Evolutionary conservation across 1,139 yeast species (phyloP), one percentile per base, ranked within the genome.

Genomic region (Yamadazyma triangularis): DNA sequence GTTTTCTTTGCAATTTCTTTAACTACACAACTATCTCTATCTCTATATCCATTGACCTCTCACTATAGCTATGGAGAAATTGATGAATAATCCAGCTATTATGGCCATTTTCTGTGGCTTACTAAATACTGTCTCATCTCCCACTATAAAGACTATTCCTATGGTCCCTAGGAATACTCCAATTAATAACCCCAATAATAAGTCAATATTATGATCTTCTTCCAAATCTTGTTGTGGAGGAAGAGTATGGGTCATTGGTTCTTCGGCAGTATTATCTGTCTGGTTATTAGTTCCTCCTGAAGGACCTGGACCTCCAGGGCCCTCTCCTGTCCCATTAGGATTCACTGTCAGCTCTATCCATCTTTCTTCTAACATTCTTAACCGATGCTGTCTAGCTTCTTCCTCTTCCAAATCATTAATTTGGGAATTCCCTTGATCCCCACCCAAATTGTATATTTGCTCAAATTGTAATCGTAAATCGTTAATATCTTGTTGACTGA

Each of bases 341-440:
- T 38, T 41, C 6, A 77, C 87, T 0, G 91, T 82, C 29, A 84
- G 79, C 47, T 88, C 94, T 38, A 88, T 84, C 96, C 96, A 88
- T 36, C 88, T 68, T 45, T 88, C 96, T 50, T 88, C 96, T 40
- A 87, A 55, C 40, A 79, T 82, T 30, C 87, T 53, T 4, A 75
- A 53, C 23, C 66, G 66, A 44, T 44, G 50, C 43, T 56, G 61
- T 15, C 63, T 42, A 19, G 41, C 44, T 34, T 67, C 73, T 32
- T 61, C 65, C 36, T 66, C 72, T 41, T 64, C 73, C 29, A 64
- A 45, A 48, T 64, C 70, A 34, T 56, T 48, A 28, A 64, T 65
- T 22, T 53, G 62, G n/a, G 48, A 49, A 14, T 31, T 32, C 6
- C 20, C 20, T 5, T 30, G 28, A 8, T 25, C 31, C 13, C 11